Conservation (phyloP, 768 basidiomycete genomes). For the Lentinula sp. region DNA sequence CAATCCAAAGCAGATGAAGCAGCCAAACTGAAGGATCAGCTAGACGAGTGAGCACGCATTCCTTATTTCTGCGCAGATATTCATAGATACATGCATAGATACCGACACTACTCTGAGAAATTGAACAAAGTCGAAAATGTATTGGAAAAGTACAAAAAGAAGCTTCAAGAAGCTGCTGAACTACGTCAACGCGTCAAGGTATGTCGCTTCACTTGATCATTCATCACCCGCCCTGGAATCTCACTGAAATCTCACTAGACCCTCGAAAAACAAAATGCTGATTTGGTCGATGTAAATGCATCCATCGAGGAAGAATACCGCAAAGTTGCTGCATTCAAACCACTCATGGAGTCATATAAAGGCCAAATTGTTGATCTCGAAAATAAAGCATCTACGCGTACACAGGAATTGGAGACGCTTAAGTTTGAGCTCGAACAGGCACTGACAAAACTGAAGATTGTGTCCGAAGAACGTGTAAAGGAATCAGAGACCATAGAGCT, state of each 20-base stretch:
- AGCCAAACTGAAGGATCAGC: constrained; percentile 79
- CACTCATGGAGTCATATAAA: constrained; percentile 90
- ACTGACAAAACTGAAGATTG: constrained; percentile 61
- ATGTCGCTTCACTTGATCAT: constrained; percentile 13
- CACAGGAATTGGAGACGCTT: constrained; percentile 67
- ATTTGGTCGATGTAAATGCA: constrained; percentile 86
- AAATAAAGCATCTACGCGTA: constrained; percentile 54
- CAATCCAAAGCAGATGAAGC: constrained; percentile 74
- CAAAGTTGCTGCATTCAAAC: constrained; percentile 81
- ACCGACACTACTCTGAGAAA: constrained; percentile 87
- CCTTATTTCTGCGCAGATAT: not conserved
- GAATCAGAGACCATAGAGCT: constrained; percentile 84
- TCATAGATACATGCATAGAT: constrained; percentile 36
- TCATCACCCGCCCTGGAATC: not conserved
- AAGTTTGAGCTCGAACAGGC: constrained; percentile 75
- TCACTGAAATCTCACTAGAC: constrained; percentile 35
- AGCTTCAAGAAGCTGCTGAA: constrained; percentile 91
- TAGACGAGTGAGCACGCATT: constrained; percentile 73
- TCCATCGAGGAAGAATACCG: constrained; percentile 89
- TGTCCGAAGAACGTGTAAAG: constrained; percentile 62
- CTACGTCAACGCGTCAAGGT: constrained; percentile 84
- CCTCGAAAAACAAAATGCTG: constrained; percentile 89
- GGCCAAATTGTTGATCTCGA: constrained; percentile 80
- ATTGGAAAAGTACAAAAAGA: constrained; percentile 98
- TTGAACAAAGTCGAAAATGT: constrained; percentile 94